A percentile compares a stretch with the other conserved stretches of the same genome.
Conservation (phyloP, 352 stramenopile species). For the Thalassiosira mediterranea region DNA sequence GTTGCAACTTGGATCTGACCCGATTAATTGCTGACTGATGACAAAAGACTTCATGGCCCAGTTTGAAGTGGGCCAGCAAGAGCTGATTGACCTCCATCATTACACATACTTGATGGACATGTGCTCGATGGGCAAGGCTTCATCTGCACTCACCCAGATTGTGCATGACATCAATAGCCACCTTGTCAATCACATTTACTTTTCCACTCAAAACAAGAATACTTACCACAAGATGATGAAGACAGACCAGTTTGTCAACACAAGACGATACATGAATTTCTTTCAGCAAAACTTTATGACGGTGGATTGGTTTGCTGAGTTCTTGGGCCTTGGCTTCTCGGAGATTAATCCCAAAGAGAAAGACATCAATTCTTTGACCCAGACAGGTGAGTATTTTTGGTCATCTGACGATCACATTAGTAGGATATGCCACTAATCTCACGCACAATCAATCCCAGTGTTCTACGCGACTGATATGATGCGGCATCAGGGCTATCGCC, state of each 20-base stretch:
- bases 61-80: slow-evolving; percentile 67
- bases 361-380: slow-evolving; percentile 68
- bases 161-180: slow-evolving; percentile 55
- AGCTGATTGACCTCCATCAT: slow-evolving; percentile 65
- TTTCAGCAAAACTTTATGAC: slow-evolving; percentile 62
- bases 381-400: slow-evolving; percentile 44
- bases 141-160: slow-evolving; percentile 37
- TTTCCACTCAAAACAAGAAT: slow-evolving; percentile 60
- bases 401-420: neutral
- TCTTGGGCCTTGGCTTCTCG: slow-evolving; percentile 62
- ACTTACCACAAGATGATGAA: slow-evolving; percentile 70
- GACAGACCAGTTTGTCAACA: slow-evolving; percentile 48
- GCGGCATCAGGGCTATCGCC: slow-evolving; percentile 40
- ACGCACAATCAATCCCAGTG: slow-evolving; percentile 19
- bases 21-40: too few relatives aligned
- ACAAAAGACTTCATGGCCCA: slow-evolving; percentile 63
- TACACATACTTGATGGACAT: slow-evolving; percentile 70
- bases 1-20: neutral
- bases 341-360: slow-evolving; percentile 68
- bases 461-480: slow-evolving; percentile 70
- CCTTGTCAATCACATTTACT: slow-evolving; percentile 59
- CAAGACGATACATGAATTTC: slow-evolving; percentile 49
- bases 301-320: slow-evolving; percentile 61
- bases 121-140: slow-evolving; percentile 51
- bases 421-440: neutral